These are phyloP conservation scores for Paecilomyces niveus DNA, from an alignment of 2,329 filamentous ascomycete genomes.

Conservation along the genomic window DNA sequence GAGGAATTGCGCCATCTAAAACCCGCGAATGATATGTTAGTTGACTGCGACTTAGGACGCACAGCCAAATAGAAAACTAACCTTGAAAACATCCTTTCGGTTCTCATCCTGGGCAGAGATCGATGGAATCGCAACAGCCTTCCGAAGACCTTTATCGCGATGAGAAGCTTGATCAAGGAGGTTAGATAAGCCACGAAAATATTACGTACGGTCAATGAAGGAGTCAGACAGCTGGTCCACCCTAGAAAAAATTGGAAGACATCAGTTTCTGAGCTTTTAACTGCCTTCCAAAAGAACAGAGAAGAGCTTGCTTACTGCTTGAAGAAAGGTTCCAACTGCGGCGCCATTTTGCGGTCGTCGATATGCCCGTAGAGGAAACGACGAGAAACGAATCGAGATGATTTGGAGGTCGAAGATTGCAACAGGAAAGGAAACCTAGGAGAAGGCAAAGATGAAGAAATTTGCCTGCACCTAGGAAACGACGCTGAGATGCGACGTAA, in stretches of 20 bases:
- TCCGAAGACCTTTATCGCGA: conserved; percentile 51
- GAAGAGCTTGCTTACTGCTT: conserved; percentile 54
- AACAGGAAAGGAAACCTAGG: background rate
- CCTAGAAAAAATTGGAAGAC: conserved; percentile 16
- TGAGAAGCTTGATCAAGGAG: conserved; percentile 4
- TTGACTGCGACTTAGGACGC: background rate
- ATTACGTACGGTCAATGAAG: conserved; percentile 69
- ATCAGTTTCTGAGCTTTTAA: conserved; percentile 1
- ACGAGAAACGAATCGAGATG: conserved; percentile 6
- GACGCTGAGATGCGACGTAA: conserved; percentile 8
- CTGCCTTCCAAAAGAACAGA: background rate
- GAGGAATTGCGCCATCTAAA: conserved; percentile 83
- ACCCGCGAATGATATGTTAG: background rate
- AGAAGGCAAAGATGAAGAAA: background rate
- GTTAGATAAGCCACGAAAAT: background rate
- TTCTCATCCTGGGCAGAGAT: conserved; percentile 86
- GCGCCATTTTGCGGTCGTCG: conserved; percentile 65
- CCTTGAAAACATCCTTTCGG: conserved; percentile 81
- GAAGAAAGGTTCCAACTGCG: conserved; percentile 86
- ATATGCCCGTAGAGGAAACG: conserved; percentile 40
- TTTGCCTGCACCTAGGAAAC: background rate
- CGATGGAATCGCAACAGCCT: conserved; percentile 93
- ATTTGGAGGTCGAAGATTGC: background rate
- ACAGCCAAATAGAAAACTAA: conserved; percentile 21
- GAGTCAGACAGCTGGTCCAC: conserved; percentile 70